phyloP scores from a whole-genome alignment of 2,329 filamentous ascomycete species.

The Aspergillus oerlinghausenensis region DNA sequence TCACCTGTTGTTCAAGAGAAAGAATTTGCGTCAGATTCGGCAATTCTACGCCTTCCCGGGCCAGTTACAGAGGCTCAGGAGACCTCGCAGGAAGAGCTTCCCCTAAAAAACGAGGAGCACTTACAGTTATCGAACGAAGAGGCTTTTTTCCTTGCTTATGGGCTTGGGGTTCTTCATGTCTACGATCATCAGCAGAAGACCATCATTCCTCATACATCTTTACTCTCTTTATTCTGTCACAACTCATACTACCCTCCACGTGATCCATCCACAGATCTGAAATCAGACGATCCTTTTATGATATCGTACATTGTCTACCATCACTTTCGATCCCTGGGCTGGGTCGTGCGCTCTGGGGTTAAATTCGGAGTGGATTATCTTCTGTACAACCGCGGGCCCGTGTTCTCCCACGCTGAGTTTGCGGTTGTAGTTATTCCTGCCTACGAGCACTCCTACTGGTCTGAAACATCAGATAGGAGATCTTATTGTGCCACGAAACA shows the following conservation, averaged over 20 bases:
- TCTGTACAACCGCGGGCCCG: conserved; percentile 88
- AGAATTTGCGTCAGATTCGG: conserved; percentile 45
- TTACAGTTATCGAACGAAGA: conserved; percentile 90
- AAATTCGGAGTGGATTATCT: conserved; percentile 95
- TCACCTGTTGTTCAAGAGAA: conserved; percentile 63
- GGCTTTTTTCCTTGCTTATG: conserved; percentile 83
- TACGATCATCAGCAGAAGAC: conserved; percentile 31
- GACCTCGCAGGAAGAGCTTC: conserved; percentile 21
- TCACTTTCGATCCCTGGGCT: conserved; percentile 91
- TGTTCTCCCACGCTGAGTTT: conserved; percentile 93
- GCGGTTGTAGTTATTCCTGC: conserved; percentile 79
- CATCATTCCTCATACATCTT: conserved; percentile 50
- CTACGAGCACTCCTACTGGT: conserved; percentile 72
- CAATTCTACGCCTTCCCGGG: conserved; percentile 11
- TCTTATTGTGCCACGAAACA: conserved; percentile 47
- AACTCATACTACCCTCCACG: conserved; percentile 65
- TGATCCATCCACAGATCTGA: conserved; percentile 41
- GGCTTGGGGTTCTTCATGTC: conserved; percentile 68
- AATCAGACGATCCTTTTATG: conserved; percentile 78
- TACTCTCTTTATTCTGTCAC: conserved; percentile 64
- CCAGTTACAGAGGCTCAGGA: conserved; percentile 2
- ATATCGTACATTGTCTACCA: conserved; percentile 88
- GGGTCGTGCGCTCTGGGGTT: conserved; percentile 86
- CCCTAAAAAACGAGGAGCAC: conserved; percentile 63
- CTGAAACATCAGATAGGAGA: conserved; percentile 44